A percentile compares a stretch with the other conserved stretches of the same genome.
Conservation (phyloP, 2,329 filamentous ascomycete genomes). For the Coniochaeta sp. region DNA sequence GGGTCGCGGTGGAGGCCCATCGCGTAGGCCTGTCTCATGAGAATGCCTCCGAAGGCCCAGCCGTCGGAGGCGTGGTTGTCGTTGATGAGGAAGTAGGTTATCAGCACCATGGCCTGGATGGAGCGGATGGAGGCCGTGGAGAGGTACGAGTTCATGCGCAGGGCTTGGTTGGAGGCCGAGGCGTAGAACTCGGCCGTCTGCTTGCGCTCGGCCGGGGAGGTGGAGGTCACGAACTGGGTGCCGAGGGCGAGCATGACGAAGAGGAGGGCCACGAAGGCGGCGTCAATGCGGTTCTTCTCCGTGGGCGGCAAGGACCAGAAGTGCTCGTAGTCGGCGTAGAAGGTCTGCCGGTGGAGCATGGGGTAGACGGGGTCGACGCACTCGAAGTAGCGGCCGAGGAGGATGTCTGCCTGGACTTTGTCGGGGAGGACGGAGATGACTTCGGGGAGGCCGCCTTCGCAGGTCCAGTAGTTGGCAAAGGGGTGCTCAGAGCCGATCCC, state of each 20-base stretch:
- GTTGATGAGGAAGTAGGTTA: constrained; percentile 78
- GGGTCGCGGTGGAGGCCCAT: constrained; percentile 77
- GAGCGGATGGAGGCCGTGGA: constrained; percentile 67
- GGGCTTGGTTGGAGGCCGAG: constrained; percentile 70
- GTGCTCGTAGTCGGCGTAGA: constrained; percentile 71
- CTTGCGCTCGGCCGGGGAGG: constrained; percentile 54
- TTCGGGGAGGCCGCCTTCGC: constrained; percentile 65
- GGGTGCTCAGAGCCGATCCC: constrained; percentile 72
- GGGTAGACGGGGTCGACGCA: constrained; percentile 76
- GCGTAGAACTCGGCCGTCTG: constrained; percentile 78
- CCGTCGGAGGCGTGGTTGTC: constrained; percentile 79
- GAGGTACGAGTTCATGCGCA: constrained; percentile 69
- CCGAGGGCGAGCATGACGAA: constrained; percentile 74
- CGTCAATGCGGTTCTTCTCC: constrained; percentile 57
- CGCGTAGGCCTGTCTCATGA: constrained; percentile 72
- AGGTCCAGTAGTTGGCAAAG: constrained; percentile 82
- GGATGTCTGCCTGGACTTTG: constrained; percentile 67
- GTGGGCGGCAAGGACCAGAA: constrained; percentile 59
- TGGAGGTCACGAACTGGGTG: constrained; percentile 65
- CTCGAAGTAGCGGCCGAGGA: constrained; percentile 58
- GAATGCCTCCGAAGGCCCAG: constrained; percentile 73
- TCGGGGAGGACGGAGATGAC: constrained; percentile 69
- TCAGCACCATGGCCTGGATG: constrained; percentile 75
- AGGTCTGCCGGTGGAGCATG: constrained; percentile 68
- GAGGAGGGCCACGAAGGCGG: constrained; percentile 63